Evolutionary conservation across 805 yeast genomes (phyloP).

Genomic region (Kodamaea kaohsiungensis): DNA sequence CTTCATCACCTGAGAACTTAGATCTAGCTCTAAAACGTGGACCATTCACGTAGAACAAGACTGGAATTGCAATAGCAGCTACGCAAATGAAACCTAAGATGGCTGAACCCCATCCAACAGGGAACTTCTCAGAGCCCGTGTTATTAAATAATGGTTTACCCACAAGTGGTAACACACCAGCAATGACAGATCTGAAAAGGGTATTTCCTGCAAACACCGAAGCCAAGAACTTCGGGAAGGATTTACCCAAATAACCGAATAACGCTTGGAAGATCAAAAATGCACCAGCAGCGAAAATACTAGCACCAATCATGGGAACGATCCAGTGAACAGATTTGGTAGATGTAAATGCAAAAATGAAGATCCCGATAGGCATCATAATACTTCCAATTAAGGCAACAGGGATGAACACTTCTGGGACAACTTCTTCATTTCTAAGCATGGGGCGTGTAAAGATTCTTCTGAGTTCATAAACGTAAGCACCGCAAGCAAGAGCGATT

Average conservation of each 20-base stretch:
- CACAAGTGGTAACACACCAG: slow-evolving; percentile 65
- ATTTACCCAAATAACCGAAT: slow-evolving; percentile 49
- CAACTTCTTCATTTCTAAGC: slow-evolving; percentile 11
- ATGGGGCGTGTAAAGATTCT: slow-evolving; percentile 15
- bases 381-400: slow-evolving; percentile 22
- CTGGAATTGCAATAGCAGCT: slow-evolving; percentile 49
- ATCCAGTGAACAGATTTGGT: slow-evolving; percentile 21
- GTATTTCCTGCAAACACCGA: slow-evolving; percentile 62
- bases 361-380: slow-evolving; percentile 24
- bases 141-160: slow-evolving; percentile 59
- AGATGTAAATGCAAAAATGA: slow-evolving; percentile 23
- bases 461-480: slow-evolving; percentile 13
- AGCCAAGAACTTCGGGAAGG: slow-evolving; percentile 52
- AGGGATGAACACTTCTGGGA: slow-evolving; percentile 21
- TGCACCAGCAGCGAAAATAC: slow-evolving; percentile 22
- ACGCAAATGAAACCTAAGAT: slow-evolving; percentile 49
- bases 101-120: slow-evolving; percentile 59
- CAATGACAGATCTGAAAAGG: slow-evolving; percentile 50
- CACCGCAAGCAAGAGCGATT: slow-evolving; percentile 18
- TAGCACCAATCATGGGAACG: slow-evolving; percentile 23
- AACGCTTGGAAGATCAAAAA: slow-evolving; percentile 49
- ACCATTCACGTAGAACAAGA: slow-evolving; percentile 44
- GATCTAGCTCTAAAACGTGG: slow-evolving; percentile 47
- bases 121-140: slow-evolving; percentile 47
- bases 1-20: slow-evolving; percentile 27